These are phyloP conservation scores for Macrotyloma uniflorum DNA, from an alignment of 306 rosid species.

Conservation along the genomic window DNA sequence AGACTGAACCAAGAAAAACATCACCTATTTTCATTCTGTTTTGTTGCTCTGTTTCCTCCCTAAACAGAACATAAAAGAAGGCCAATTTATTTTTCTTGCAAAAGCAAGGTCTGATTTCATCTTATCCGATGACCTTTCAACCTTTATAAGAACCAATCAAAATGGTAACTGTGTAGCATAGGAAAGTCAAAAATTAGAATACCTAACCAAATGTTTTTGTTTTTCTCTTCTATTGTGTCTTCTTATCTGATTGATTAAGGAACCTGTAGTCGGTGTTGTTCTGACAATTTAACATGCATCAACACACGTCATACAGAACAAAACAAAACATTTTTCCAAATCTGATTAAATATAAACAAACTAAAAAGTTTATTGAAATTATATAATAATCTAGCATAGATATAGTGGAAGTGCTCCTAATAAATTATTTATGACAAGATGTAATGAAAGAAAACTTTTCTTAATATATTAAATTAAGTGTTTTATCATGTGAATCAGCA, in stretches of 20 bases:
- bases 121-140: conserved; percentile 22
- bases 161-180: neutral
- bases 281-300: neutral
- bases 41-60: neutral
- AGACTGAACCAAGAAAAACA: neutral
- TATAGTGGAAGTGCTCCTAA: neutral
- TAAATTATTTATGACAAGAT: neutral
- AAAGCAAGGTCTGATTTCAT: neutral
- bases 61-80: neutral
- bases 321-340: neutral
- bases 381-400: neutral
- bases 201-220: conserved; percentile 21
- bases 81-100: neutral
- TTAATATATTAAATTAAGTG: neutral
- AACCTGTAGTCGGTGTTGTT: conserved; percentile 16
- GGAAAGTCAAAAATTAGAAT: neutral
- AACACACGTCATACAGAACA: neutral
- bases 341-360: neutral
- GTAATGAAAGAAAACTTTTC: neutral
- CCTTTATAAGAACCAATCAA: conserved; percentile 19
- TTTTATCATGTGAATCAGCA: too few relatives aligned
- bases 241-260: conserved; percentile 11
- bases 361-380: neutral
- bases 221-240: neutral
- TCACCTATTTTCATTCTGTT: neutral